Evolutionary conservation across 2,329 filamentous ascomycete species (phyloP).

Genomic region (Cladobotryum protrusum): DNA sequence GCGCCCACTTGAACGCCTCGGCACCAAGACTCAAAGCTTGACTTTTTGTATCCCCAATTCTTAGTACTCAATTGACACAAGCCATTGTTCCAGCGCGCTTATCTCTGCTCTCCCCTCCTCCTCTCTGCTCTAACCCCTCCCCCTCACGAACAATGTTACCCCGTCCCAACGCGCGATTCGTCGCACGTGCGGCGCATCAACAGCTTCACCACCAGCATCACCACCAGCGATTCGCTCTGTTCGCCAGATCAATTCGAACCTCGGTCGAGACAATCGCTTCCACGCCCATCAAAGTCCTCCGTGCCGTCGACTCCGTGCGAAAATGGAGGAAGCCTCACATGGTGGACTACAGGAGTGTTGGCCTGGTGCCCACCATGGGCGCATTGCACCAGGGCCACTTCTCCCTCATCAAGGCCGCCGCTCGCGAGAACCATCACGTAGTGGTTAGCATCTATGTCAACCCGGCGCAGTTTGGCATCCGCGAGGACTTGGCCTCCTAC

Average conservation of each 20-base stretch:
- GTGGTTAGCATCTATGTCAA: conserved; percentile 94
- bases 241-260: conserved; percentile 16
- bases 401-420: conserved; percentile 76
- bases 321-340: conserved; percentile 61
- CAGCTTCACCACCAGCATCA: background rate
- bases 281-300: conserved; percentile 64
- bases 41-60: background rate
- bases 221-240: conserved; percentile 3
- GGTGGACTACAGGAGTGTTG: conserved; percentile 64
- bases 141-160: conserved; percentile 1
- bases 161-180: conserved; percentile 7
- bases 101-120: no score
- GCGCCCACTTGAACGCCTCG: conserved; percentile 11
- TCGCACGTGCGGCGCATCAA: conserved; percentile 4
- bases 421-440: conserved; percentile 76
- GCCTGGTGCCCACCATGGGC: conserved; percentile 95
- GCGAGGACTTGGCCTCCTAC: conserved; percentile 84
- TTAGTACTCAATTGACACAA: background rate
- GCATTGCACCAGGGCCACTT: conserved; percentile 91
- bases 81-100: no score
- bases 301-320: conserved; percentile 66
- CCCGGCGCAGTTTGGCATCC: conserved; percentile 87
- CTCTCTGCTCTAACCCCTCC: no score
- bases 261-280: conserved; percentile 44
- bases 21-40: conserved; percentile 1